Evolutionary conservation across 305 asterid species (phyloP).

Genomic region (Salvia sclarea): DNA sequence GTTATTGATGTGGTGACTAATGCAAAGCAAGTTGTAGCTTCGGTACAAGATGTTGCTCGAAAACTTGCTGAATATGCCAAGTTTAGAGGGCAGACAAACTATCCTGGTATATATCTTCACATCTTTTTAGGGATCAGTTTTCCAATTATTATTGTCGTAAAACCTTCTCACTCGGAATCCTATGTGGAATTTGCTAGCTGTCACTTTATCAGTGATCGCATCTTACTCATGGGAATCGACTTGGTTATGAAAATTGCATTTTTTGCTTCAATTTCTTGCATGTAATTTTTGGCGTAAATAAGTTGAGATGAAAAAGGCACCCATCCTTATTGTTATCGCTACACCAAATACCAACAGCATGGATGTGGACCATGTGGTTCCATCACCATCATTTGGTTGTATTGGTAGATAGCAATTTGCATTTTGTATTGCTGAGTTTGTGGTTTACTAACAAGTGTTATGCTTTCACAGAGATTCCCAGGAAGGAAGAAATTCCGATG

Average conservation of each 20-base stretch:
- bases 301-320: background rate
- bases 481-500: constrained; percentile 27
- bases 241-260: background rate
- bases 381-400: background rate
- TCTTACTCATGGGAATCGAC: background rate
- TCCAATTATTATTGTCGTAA: background rate
- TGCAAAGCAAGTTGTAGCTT: constrained; percentile 84
- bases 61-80: constrained; percentile 82
- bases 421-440: background rate
- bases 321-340: background rate
- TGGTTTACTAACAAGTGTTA: background rate
- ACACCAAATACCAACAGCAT: background rate
- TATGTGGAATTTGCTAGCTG: background rate
- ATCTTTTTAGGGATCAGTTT: background rate
- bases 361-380: background rate
- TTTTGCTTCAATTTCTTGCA: constrained; percentile 1
- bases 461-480: constrained; percentile 39
- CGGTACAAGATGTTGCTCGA: constrained; percentile 84
- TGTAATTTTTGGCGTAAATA: background rate
- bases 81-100: constrained; percentile 51
- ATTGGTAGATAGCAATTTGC: background rate
- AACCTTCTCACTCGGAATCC: background rate
- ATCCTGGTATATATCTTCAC: constrained; percentile 46
- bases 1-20: constrained; percentile 68
- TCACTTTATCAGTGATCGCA: background rate